phyloP scores from a whole-genome alignment of 192 early-diverging fungal species.

The Neocallimastix lanati region DNA sequence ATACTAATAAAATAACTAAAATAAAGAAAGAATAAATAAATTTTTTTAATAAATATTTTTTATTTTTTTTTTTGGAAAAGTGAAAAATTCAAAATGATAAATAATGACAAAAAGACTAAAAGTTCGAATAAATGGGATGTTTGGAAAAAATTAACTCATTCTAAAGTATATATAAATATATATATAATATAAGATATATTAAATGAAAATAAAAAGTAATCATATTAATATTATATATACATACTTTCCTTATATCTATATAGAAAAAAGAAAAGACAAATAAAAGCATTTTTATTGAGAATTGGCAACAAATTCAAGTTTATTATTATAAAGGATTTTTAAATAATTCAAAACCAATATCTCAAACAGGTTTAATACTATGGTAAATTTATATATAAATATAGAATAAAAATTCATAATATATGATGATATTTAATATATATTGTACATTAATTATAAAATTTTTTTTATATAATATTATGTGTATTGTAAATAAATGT shows the following conservation, averaged over 20 bases:
- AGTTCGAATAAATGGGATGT: not conserved
- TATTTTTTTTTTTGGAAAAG: too few species aligned
- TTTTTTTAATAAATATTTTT: too few species aligned
- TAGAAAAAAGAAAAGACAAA: not conserved
- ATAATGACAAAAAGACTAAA: not conserved
- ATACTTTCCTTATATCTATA: not conserved
- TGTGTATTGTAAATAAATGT: too few species aligned
- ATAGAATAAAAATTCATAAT: too few species aligned
- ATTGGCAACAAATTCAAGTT: not conserved
- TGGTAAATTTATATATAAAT: not conserved
- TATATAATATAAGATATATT: not conserved
- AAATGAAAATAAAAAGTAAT: not conserved
- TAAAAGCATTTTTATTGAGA: not conserved
- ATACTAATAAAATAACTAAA: too few species aligned
- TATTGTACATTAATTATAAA: too few species aligned
- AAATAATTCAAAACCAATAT: not conserved
- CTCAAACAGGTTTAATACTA: not conserved
- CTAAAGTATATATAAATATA: not conserved
- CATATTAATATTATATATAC: not conserved
- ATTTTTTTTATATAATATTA: too few species aligned
- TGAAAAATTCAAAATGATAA: not conserved
- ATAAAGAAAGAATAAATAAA: too few species aligned
- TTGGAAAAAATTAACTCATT: not conserved
- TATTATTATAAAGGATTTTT: not conserved
- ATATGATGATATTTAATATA: too few species aligned